Evolutionary conservation across 805 yeast genomes (phyloP).

Genomic region (Lachancea thermotolerans): DNA sequence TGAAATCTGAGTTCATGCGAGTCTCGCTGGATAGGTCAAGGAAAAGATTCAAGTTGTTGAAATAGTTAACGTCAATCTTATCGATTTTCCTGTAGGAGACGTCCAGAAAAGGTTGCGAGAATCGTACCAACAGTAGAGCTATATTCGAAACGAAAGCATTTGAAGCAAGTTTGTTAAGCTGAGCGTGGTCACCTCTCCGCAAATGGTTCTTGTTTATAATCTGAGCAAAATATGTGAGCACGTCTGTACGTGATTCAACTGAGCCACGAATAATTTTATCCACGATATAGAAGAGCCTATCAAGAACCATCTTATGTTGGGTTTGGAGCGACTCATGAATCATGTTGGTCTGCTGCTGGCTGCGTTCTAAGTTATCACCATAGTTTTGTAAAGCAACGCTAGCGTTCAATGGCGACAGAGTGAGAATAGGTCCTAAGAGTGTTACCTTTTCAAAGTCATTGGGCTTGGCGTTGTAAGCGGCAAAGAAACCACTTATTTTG

Average conservation of each 20-base stretch:
- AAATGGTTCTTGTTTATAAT: constrained; percentile 79
- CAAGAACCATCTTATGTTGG: constrained; percentile 53
- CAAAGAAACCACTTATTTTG: constrained; percentile 46
- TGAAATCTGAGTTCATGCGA: constrained; percentile 66
- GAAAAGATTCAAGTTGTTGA: constrained; percentile 43
- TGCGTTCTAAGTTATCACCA: constrained; percentile 27
- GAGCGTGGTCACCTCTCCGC: constrained; percentile 80
- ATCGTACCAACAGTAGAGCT: constrained; percentile 54
- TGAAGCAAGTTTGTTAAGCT: constrained; percentile 55
- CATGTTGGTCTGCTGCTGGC: constrained; percentile 40
- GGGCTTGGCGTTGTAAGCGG: constrained; percentile 40
- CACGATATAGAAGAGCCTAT: constrained; percentile 59
- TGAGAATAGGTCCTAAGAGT: constrained; percentile 68
- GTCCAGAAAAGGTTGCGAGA: constrained; percentile 81
- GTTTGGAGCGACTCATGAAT: constrained; percentile 55
- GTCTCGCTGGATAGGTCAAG: constrained; percentile 76
- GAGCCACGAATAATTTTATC: constrained; percentile 75
- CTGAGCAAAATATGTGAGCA: constrained; percentile 63
- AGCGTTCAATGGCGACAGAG: constrained; percentile 64
- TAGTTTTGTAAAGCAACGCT: constrained; percentile 45
- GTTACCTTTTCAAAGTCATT: constrained; percentile 54
- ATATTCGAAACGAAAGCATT: constrained; percentile 82
- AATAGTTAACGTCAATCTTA: constrained; percentile 69
- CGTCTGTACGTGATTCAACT: constrained; percentile 50
- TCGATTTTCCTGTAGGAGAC: constrained; percentile 58